These are phyloP conservation scores for Spongospora subterranea DNA, from an alignment of 208 protist species.

Conservation along the genomic window DNA sequence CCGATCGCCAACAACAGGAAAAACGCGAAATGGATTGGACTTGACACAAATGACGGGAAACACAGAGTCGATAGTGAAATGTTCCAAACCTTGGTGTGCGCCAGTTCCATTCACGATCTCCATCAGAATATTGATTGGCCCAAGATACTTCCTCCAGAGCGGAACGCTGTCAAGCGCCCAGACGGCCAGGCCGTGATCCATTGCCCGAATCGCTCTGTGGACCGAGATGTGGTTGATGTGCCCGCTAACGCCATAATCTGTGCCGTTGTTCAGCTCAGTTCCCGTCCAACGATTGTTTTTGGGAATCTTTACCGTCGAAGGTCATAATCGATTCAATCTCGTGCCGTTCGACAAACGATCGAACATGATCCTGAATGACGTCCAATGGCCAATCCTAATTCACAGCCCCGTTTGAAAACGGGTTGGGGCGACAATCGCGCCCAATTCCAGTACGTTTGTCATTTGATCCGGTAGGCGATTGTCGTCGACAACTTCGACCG, in stretches of 20 bases:
- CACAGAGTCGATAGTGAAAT: no score
- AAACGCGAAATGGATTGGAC: no score
- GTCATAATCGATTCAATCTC: background rate
- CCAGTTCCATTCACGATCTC: no score
- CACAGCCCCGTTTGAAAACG: background rate
- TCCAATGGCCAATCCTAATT: background rate
- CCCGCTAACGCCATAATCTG: slow-evolving; percentile 27
- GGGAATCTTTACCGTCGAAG: background rate
- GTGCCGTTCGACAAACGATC: background rate
- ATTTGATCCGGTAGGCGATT: background rate
- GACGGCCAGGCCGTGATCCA: background rate
- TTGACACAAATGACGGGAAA: no score
- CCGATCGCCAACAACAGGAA: no score
- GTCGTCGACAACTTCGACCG: background rate
- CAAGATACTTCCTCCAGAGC: slow-evolving; percentile 37
- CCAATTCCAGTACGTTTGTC: background rate
- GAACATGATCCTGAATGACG: background rate
- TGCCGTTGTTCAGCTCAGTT: background rate
- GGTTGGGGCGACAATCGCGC: background rate
- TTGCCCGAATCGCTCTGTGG: background rate
- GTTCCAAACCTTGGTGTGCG: no score
- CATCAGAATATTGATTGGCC: background rate
- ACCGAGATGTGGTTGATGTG: slow-evolving; percentile 16
- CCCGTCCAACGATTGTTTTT: background rate
- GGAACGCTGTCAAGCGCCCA: background rate